Evolutionary conservation across 106 monocot species (phyloP).

Genomic region (Cymbidium sinense): DNA sequence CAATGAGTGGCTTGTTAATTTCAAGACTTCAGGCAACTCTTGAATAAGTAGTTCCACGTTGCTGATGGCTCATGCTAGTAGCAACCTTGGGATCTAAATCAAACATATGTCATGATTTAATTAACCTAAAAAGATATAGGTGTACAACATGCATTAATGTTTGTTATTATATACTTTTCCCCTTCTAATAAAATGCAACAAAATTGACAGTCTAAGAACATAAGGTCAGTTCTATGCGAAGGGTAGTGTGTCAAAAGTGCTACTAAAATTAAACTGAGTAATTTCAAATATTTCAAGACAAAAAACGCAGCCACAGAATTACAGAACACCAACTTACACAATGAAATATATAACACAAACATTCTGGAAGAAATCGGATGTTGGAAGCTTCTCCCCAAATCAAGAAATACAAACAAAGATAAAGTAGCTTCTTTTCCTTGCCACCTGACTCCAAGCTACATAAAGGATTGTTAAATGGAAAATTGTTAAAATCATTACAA

Average conservation of each 20-base stretch:
- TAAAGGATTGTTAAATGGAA: neutral
- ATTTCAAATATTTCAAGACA: neutral
- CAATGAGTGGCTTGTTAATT: too few relatives aligned
- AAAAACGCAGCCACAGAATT: neutral
- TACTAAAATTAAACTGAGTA: neutral
- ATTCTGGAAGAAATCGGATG: conserved; percentile 88
- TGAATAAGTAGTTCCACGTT: too few relatives aligned
- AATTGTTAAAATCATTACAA: neutral
- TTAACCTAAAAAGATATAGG: too few relatives aligned
- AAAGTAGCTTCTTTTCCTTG: conserved; percentile 78
- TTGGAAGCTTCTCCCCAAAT: conserved; percentile 97
- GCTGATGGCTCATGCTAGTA: too few relatives aligned
- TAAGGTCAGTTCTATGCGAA: neutral
- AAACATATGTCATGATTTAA: too few relatives aligned
- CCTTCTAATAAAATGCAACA: too few relatives aligned
- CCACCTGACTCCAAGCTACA: conserved; percentile 43
- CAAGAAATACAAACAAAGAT: conserved; percentile 71
- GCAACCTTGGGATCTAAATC: too few relatives aligned
- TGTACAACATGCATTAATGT: too few relatives aligned
- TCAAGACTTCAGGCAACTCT: too few relatives aligned
- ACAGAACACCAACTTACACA: conserved; percentile 51
- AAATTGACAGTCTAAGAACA: neutral
- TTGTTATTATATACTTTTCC: too few relatives aligned
- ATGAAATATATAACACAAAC: conserved; percentile 97
- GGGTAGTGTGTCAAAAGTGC: neutral